A percentile compares a stretch with the other conserved stretches of the same genome.
These are phyloP conservation scores for Aquilaria sinensis DNA, from an alignment of 345 rosid species.

Conservation along the genomic window DNA sequence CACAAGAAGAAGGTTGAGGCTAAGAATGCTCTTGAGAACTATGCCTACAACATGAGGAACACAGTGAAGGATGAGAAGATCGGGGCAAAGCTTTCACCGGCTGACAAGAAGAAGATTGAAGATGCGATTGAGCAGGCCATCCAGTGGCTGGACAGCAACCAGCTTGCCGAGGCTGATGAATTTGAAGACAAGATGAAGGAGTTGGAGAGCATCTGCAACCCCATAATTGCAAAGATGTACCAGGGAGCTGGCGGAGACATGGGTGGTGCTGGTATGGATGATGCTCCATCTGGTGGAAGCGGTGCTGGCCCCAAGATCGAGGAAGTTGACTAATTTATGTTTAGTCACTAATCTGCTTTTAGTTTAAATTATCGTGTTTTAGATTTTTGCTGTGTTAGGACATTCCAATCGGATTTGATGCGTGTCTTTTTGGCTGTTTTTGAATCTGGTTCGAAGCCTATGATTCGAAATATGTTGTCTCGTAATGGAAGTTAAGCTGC, in stretches of 20 bases:
- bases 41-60: slow-evolving; percentile 52
- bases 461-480: too few relatives aligned
- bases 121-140: slow-evolving; percentile 37
- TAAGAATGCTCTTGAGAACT: slow-evolving; percentile 45
- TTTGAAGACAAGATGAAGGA: slow-evolving; percentile 48
- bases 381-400: too few relatives aligned
- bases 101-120: slow-evolving; percentile 45
- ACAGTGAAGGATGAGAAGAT: slow-evolving; percentile 43
- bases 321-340: too few relatives aligned
- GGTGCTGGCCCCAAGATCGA: slow-evolving; percentile 32
- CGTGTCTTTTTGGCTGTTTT: too few relatives aligned
- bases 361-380: too few relatives aligned
- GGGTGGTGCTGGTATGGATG: slow-evolving; percentile 16
- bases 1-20: slow-evolving; percentile 46
- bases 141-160: slow-evolving; percentile 48
- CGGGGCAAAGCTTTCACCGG: slow-evolving; percentile 33
- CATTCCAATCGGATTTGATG: too few relatives aligned
- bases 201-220: slow-evolving; percentile 35
- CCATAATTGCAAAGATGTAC: slow-evolving; percentile 39
- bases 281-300: slow-evolving; percentile 19
- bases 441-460: too few relatives aligned
- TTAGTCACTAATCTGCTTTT: too few relatives aligned
- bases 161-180: slow-evolving; percentile 41
- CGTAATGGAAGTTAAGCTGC: too few relatives aligned
- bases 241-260: slow-evolving; percentile 27